Base-by-base conservation (phyloP, 345 rosid genomes). In the Boechera divaricarpa region DNA sequence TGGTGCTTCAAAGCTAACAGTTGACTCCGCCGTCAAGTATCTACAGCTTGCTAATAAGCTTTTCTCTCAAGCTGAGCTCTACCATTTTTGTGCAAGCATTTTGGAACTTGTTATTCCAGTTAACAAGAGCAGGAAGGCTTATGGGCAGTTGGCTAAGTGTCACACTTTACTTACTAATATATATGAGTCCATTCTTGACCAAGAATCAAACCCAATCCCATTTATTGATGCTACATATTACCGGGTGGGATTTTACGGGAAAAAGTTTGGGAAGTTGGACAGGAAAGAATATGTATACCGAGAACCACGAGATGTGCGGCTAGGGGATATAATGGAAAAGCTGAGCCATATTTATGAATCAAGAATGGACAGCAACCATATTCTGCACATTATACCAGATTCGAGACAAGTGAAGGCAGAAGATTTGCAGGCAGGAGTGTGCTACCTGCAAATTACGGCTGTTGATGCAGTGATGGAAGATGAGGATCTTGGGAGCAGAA, bases 271-370 rank as follows among this genome's bases (percentile, higher is more conserved):
- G 79, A 92, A 88, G 83, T 83, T 95, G 74, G 94, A 95, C 76
- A 82, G 83, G 63, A 86, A 88, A 80, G 99, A 95, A 78, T 92
- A 88, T 69, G 89, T 92, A 67, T 95, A 92, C 78, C 86, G 99
- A 51, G 99, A 95, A 73, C 93, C 99, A 55, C 97, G 98, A 55
- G 99, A 95, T 81, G 99, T 92, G 70, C 89, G 98, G 11, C 86
- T 92, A 60, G 99, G 99, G 69, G 98, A 92, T 85, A 92, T 95
- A 86, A 95, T 95, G 99, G 98, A 95, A 83, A 95, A 95, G 76
- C 91, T 95, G 67, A 92, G 97, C 80, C 99, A 91, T 82, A 95
- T 88, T 78, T 95, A 92, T 29, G 98, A 95, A 83, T 83, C 98
- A 44, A 89, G 88, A 86, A 89, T 91, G 97, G 99, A 93, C 62